Evolutionary conservation across 805 yeast genomes (phyloP).

Genomic region (Candida saitoana): DNA sequence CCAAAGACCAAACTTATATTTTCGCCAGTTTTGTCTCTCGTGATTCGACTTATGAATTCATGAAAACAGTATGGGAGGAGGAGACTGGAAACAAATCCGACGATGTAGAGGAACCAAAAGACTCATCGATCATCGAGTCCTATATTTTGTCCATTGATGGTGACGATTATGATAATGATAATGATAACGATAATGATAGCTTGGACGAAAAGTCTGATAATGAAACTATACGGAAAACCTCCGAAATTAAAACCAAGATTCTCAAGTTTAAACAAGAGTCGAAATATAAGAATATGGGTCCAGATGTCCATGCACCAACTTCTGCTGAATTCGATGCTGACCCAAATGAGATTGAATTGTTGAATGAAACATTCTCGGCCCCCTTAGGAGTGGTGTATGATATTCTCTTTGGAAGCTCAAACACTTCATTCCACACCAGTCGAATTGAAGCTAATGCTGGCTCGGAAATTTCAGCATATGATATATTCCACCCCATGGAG

Average conservation of each 20-base stretch:
- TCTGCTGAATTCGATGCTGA: conserved; percentile 21
- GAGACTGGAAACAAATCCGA: conserved; percentile 23
- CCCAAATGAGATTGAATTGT: conserved; percentile 43
- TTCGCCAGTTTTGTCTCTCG: conserved; percentile 87
- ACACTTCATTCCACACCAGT: conserved; percentile 36
- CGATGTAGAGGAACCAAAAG: conserved; percentile 12
- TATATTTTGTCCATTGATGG: conserved; percentile 45
- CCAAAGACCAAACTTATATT: conserved; percentile 58
- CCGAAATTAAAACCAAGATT: conserved; percentile 15
- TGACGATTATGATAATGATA: conserved; percentile 18
- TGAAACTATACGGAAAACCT: conserved; percentile 5
- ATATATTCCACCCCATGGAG: conserved; percentile 26
- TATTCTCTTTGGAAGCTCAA: conserved; percentile 61
- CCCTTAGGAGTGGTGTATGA: conserved; percentile 76
- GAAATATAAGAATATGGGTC: conserved; percentile 55
- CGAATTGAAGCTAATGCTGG: conserved; percentile 45
- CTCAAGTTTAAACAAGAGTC: conserved; percentile 36
- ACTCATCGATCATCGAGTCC: conserved; percentile 44
- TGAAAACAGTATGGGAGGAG: conserved; percentile 66
- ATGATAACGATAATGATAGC: conserved; percentile 24
- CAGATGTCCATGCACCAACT: conserved; percentile 60
- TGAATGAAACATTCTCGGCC: conserved; percentile 51
- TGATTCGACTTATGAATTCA: conserved; percentile 68
- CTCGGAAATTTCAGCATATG: conserved; percentile 39
- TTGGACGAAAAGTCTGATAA: conserved; percentile 25